Percentiles rank a stretch among this genome's conserved stretches.
Evolutionary conservation across 345 rosid genomes (phyloP).

Genomic region (Citrus sp.): DNA sequence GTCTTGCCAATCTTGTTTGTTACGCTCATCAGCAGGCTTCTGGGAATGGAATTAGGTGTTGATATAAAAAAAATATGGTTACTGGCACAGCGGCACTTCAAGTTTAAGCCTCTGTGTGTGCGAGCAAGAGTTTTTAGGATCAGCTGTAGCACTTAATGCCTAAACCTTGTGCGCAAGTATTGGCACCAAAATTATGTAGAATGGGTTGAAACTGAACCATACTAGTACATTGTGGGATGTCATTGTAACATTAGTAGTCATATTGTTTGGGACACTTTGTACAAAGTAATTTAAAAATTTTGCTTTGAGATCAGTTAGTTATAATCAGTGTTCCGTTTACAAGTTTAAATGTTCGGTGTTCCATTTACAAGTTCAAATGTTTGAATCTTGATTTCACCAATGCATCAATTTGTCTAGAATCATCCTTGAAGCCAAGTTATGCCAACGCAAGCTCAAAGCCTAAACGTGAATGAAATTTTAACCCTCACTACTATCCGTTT

Average conservation of each 20-base stretch:
- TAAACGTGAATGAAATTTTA: not conserved
- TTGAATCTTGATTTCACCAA: not conserved
- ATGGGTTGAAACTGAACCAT: not conserved
- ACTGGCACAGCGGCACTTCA: not conserved
- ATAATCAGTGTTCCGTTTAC: no score
- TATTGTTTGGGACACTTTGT: no score
- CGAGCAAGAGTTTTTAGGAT: not conserved
- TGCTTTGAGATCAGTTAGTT: no score
- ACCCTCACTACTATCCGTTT: conserved; percentile 21
- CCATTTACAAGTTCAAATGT: no score
- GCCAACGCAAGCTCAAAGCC: not conserved
- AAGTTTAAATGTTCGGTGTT: no score
- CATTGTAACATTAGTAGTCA: no score
- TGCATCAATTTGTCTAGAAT: not conserved
- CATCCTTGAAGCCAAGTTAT: not conserved
- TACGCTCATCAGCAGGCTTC: not conserved
- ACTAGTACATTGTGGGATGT: no score
- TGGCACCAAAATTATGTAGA: not conserved
- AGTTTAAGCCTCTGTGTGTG: not conserved
- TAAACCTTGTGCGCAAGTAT: not conserved
- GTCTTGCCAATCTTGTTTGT: conserved; percentile 1
- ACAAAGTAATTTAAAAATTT: no score
- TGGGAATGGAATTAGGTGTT: not conserved
- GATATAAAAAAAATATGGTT: not conserved
- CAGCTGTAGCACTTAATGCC: not conserved